A percentile compares a stretch with the other conserved stretches of the same genome.
Conservation (phyloP, 768 basidiomycete species). For the Boletus fagicola region DNA sequence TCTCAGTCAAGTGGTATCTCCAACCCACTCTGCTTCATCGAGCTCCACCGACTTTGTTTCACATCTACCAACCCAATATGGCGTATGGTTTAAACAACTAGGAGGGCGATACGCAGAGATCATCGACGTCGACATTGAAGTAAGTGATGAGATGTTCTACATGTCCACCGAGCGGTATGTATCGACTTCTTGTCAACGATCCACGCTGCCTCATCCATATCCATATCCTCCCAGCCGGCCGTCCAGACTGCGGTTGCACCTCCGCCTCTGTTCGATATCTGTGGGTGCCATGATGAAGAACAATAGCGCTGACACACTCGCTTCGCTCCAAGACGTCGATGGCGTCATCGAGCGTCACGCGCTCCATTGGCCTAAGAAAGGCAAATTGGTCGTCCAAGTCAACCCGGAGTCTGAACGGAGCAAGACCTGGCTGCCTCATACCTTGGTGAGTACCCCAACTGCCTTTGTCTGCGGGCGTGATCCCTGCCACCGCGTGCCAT, state of each 20-base stretch:
- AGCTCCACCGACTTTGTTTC: slow-evolving; percentile 9
- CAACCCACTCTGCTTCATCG: neutral
- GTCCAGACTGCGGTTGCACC: slow-evolving; percentile 18
- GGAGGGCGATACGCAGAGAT: slow-evolving; percentile 22
- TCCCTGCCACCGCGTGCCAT: neutral
- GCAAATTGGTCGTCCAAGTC: slow-evolving; percentile 44
- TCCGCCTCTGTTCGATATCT: slow-evolving; percentile 25
- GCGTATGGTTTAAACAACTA: slow-evolving; percentile 27
- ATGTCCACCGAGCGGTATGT: slow-evolving; percentile 17
- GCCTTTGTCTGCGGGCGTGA: neutral
- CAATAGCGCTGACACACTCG: neutral
- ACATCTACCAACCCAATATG: slow-evolving; percentile 20
- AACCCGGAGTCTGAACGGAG: slow-evolving; percentile 37
- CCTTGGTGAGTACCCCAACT: slow-evolving; percentile 36
- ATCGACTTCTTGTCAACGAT: neutral
- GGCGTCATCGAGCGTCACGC: slow-evolving; percentile 16
- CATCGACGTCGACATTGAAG: slow-evolving; percentile 22
- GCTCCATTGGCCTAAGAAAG: slow-evolving; percentile 43
- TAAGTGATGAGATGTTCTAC: slow-evolving; percentile 25
- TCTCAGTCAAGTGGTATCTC: neutral
- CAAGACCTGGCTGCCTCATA: slow-evolving; percentile 43
- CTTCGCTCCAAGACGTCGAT: slow-evolving; percentile 4
- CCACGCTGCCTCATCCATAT: neutral
- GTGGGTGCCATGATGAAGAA: neutral
- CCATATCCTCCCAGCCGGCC: neutral